Percentiles rank a stretch among this genome's conserved stretches.
phyloP scores from a whole-genome alignment of 331 rosid genomes.

The Arachis monticola region DNA sequence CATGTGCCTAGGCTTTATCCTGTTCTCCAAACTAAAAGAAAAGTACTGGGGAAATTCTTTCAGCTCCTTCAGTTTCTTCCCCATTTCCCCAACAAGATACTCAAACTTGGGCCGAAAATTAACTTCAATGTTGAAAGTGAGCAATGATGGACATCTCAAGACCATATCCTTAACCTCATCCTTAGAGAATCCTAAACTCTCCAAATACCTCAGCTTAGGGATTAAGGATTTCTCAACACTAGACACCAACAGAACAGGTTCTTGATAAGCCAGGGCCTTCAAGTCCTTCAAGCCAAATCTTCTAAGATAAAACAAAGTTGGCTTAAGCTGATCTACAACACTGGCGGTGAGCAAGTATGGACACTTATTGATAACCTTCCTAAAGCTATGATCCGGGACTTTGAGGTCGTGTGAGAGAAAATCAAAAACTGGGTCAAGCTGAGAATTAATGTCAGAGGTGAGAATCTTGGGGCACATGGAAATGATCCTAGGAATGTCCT shows the following conservation, averaged over 20 bases:
- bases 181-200: conserved; percentile 59
- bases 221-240: conserved; percentile 74
- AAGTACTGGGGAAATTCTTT: conserved; percentile 88
- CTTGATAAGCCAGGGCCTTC: conserved; percentile 68
- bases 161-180: conserved; percentile 69
- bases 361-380: conserved; percentile 72
- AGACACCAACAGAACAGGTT: conserved; percentile 78
- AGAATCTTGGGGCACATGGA: conserved; percentile 93
- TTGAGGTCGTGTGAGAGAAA: conserved; percentile 63
- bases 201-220: conserved; percentile 72
- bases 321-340: conserved; percentile 78
- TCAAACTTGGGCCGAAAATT: conserved; percentile 80
- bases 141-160: conserved; percentile 74
- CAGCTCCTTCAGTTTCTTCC: conserved; percentile 62
- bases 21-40: conserved; percentile 87
- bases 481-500: conserved; percentile 71
- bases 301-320: conserved; percentile 66
- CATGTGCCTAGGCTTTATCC: conserved; percentile 81
- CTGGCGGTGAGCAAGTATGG: conserved; percentile 86
- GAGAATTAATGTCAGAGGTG: conserved; percentile 63
- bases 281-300: conserved; percentile 75
- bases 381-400: conserved; percentile 65
- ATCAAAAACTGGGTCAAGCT: conserved; percentile 74
- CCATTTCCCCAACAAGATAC: conserved; percentile 66
- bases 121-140: conserved; percentile 87